phyloP scores from a whole-genome alignment of 2,329 filamentous ascomycete genomes.

The Colletotrichum sp. region DNA sequence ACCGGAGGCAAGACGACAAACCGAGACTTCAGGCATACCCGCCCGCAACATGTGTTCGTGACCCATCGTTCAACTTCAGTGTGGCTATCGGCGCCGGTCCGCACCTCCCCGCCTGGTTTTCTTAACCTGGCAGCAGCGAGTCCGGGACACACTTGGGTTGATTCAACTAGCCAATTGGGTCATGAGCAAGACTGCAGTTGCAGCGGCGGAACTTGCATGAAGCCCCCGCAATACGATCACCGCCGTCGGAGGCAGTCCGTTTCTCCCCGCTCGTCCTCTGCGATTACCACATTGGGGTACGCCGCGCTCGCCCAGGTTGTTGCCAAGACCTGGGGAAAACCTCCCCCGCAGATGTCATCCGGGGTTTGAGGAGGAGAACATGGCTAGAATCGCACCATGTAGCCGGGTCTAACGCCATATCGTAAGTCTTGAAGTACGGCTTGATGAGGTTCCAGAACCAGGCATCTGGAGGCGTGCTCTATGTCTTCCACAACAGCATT shows the following conservation, averaged over 20 bases:
- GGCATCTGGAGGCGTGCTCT: neutral
- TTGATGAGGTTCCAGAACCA: neutral
- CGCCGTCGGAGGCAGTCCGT: neutral
- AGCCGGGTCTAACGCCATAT: neutral
- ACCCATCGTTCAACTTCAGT: neutral
- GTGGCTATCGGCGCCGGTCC: neutral
- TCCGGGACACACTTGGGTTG: accelerated
- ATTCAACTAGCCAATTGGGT: neutral
- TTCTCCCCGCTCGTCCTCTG: neutral
- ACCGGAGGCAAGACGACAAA: neutral
- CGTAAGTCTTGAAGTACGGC: neutral
- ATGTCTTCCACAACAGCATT: neutral
- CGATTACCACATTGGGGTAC: neutral
- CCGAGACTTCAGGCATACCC: neutral
- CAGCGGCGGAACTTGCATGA: neutral
- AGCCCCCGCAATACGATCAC: neutral
- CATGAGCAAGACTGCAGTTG: neutral
- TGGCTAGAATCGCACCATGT: neutral
- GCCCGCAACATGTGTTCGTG: neutral
- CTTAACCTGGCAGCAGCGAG: neutral
- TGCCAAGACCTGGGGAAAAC: neutral
- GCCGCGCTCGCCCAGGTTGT: neutral
- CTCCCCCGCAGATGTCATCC: neutral
- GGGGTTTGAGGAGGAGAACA: neutral
- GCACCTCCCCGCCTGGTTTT: neutral